Evolutionary conservation across 257 asterid species (phyloP).

Genomic region (Scutellaria barbata): DNA sequence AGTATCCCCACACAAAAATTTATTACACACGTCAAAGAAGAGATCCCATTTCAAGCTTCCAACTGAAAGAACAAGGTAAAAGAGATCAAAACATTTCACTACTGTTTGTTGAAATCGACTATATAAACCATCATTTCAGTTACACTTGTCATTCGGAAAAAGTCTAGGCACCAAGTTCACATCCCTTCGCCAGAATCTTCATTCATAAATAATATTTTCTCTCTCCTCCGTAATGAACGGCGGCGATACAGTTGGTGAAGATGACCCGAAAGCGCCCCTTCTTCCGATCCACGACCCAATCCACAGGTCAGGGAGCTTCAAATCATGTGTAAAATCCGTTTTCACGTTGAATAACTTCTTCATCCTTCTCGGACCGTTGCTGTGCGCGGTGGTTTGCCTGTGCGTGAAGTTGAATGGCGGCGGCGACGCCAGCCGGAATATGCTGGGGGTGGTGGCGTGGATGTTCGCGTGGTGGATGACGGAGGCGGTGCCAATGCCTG

Average conservation of each 20-base stretch:
- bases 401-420: constrained; percentile 46
- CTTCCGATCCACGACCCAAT: constrained; percentile 60
- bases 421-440: constrained; percentile 53
- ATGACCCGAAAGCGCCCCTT: constrained; percentile 64
- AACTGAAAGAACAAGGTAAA: too few relatives aligned
- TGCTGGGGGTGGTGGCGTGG: constrained; percentile 89
- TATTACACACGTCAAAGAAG: too few relatives aligned
- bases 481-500: constrained; percentile 96
- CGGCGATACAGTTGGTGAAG: constrained; percentile 30
- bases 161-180: not conserved
- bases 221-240: constrained; percentile 41
- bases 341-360: constrained; percentile 59
- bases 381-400: constrained; percentile 59
- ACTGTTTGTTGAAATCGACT: not conserved
- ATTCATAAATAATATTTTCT: not conserved
- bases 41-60: too few relatives aligned
- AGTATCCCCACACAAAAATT: too few relatives aligned
- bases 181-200: not conserved
- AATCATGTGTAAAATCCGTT: constrained; percentile 38
- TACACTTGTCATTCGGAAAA: constrained; percentile 10
- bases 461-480: constrained; percentile 90
- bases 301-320: constrained; percentile 43
- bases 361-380: constrained; percentile 69
- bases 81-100: not conserved
- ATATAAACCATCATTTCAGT: constrained; percentile 22